Evolutionary conservation across 352 stramenopile genomes (phyloP), one percentile per base, ranked within the genome.

Genomic region (Globisporangium barbulae): DNA sequence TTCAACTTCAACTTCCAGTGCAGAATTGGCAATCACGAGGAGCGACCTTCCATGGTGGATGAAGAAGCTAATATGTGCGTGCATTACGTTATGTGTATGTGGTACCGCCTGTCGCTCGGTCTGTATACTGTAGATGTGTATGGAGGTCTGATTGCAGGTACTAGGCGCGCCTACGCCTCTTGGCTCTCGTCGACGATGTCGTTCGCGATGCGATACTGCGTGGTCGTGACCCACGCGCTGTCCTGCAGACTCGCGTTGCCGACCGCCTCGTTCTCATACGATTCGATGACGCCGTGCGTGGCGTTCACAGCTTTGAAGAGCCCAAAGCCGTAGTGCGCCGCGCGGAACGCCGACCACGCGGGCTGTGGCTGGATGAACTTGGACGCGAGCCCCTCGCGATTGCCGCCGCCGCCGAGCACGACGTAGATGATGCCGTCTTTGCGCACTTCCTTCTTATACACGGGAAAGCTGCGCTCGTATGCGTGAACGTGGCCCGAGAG

Each of bases 401-500:
- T 97, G 41, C 96, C 96, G 17, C 91, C 94, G 54, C 97, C 92
- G 31, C 96, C 96, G 44, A 98, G 78, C 28, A 96, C 94, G 47
- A 98, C 83, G 70, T 98, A 96, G 9, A 97, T 75, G 8, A 93
- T 90, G 21, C 88, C 96, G 49, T 91, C 85, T 6, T 71, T 42
- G 17, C 82, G 75, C 0, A 88, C 58, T 37, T 89, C 58, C 53
- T 91, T 69, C 47, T 93, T 86, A 70, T 91, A 94, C 0, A 96
- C 85, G 0, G 89, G 87, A 37, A 81, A 65, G 28, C 89, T 95
- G 19, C 96, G 82, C 74, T 97, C 89, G 71, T 99, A 99, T 3
- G 93, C 94, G 70, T 99, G 96, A 28, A 98, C 88, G 69, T 99
- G 96, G 35, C 96, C 83, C 2, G 83, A 78, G 45, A 98, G 74